phyloP scores from a whole-genome alignment of 805 yeast genomes.

The Candida pseudoglaebosa region DNA sequence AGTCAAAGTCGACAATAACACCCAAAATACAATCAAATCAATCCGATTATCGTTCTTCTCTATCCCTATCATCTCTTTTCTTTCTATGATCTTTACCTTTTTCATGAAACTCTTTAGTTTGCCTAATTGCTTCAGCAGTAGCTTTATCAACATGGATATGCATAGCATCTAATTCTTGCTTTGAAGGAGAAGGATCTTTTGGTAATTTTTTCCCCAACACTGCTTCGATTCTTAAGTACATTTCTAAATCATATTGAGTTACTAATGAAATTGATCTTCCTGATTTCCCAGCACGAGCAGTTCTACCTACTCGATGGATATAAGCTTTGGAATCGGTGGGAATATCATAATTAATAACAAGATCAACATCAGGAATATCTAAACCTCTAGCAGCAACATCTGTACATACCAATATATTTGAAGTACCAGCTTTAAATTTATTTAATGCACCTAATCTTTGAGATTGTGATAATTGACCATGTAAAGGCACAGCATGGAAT shows the following conservation, averaged over 20 bases:
- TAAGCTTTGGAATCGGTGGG: conserved; percentile 84
- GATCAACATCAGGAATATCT: conserved; percentile 77
- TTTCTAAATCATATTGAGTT: conserved; percentile 91
- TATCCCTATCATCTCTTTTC: conserved; percentile 31
- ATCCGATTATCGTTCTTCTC: conserved; percentile 30
- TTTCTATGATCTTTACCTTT: conserved; percentile 25
- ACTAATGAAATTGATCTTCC: conserved; percentile 85
- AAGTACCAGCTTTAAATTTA: conserved; percentile 69
- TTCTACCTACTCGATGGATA: conserved; percentile 89
- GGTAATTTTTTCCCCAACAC: conserved; percentile 81
- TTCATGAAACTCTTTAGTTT: conserved; percentile 64
- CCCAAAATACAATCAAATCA: no score
- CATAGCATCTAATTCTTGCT: conserved; percentile 68
- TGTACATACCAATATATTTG: conserved; percentile 71
- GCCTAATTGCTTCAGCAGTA: conserved; percentile 80
- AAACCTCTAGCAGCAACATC: conserved; percentile 89
- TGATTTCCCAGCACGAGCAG: conserved; percentile 90
- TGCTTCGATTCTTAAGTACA: conserved; percentile 82
- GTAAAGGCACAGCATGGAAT: conserved; percentile 86
- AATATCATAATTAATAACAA: conserved; percentile 73
- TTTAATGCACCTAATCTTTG: conserved; percentile 81
- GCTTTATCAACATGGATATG: conserved; percentile 91
- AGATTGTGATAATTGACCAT: conserved; percentile 85
- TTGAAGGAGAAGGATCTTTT: conserved; percentile 72
- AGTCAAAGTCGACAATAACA: no score